Evolutionary conservation across 768 basidiomycete species (phyloP).

Genomic region (Calocera viscosa): DNA sequence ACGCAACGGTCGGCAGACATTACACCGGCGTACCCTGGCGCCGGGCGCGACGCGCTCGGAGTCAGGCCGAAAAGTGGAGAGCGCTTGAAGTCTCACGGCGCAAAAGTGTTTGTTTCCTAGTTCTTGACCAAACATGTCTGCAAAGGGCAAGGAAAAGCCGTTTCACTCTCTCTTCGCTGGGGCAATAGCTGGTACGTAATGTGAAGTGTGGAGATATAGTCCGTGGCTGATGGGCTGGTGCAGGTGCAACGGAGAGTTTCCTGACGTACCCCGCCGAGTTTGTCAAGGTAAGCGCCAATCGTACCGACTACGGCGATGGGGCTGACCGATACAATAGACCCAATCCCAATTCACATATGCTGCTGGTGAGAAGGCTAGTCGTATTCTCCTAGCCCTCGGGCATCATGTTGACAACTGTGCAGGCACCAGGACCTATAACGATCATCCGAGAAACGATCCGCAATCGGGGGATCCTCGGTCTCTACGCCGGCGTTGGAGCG

Average conservation of each 20-base stretch:
- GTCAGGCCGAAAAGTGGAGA: conserved; percentile 4
- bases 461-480: conserved; percentile 61
- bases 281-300: conserved; percentile 60
- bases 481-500: conserved; percentile 90
- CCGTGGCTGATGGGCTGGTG: background rate
- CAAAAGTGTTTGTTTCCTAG: too few species aligned
- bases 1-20: background rate
- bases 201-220: background rate
- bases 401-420: background rate
- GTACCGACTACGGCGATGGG: background rate
- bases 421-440: conserved; percentile 57
- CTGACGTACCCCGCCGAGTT: conserved; percentile 84
- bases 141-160: conserved; percentile 59
- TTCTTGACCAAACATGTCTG: conserved; percentile 10
- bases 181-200: conserved; percentile 68
- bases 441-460: conserved; percentile 65
- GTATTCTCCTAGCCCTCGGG: background rate
- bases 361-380: background rate
- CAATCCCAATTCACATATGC: background rate
- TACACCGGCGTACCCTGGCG: conserved; percentile 16
- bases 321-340: background rate
- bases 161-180: conserved; percentile 81
- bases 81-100: background rate
- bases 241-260: conserved; percentile 37
- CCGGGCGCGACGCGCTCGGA: background rate